A percentile compares a stretch with the other conserved stretches of the same genome.
Conservation (phyloP, 2,329 filamentous ascomycete species). For the Didymella pinodella region DNA sequence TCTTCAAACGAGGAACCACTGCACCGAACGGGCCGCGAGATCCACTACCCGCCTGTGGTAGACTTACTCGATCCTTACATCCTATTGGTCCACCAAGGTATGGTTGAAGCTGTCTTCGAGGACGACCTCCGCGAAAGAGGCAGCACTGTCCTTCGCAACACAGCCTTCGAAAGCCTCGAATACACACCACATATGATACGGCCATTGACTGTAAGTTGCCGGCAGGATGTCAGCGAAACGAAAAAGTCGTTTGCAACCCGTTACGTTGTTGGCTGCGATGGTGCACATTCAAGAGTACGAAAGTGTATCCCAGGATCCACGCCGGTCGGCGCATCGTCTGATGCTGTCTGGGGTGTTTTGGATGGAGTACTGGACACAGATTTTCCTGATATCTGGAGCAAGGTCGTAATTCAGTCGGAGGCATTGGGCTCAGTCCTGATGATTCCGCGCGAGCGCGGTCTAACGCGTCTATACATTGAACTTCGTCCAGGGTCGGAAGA, state of each 20-base stretch:
- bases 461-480: constrained; percentile 69
- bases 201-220: constrained; percentile 55
- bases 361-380: constrained; percentile 75
- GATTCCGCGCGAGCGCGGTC: constrained; percentile 75
- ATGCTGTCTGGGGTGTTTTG: constrained; percentile 74
- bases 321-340: constrained; percentile 59
- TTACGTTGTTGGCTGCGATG: constrained; percentile 76
- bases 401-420: constrained; percentile 73
- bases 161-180: constrained; percentile 65
- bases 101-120: constrained; percentile 75
- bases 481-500: constrained; percentile 50
- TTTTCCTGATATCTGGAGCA: constrained; percentile 79
- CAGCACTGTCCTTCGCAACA: constrained; percentile 68
- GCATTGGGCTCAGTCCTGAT: constrained; percentile 74
- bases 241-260: constrained; percentile 61
- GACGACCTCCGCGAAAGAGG: constrained; percentile 72
- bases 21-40: constrained; percentile 68
- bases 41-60: constrained; percentile 68
- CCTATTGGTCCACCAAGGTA: constrained; percentile 72
- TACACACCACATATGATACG: constrained; percentile 47
- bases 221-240: constrained; percentile 48
- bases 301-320: constrained; percentile 63
- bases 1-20: constrained; percentile 54
- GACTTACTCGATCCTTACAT: constrained; percentile 64
- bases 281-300: constrained; percentile 74